Percentiles rank a stretch among this genome's conserved stretches.
These are phyloP conservation scores for Arthrobotrys pseudoclavata DNA, from an alignment of 2,329 filamentous ascomycete species.

Conservation along the genomic window DNA sequence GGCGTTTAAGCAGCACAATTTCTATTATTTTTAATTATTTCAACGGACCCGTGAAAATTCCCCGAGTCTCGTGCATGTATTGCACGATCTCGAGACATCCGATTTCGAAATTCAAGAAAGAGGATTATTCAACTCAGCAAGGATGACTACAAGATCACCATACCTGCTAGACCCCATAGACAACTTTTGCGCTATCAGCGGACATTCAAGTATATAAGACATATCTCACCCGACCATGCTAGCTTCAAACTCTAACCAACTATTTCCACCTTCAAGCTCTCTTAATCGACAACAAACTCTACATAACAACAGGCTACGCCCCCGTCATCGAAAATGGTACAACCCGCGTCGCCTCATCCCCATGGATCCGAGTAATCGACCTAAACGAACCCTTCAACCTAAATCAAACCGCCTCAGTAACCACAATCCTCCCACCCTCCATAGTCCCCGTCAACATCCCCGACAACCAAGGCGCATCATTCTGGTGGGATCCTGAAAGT, in stretches of 20 bases:
- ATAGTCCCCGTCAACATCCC: constrained; percentile 39
- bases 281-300: constrained; percentile 32
- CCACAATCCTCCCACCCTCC: constrained; percentile 34
- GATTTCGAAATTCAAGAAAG: background rate
- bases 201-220: constrained; percentile 29
- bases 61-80: background rate
- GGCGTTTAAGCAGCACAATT: background rate
- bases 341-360: constrained; percentile 25
- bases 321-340: constrained; percentile 38
- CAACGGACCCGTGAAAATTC: background rate
- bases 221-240: background rate
- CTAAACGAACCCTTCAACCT: constrained; percentile 34
- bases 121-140: background rate
- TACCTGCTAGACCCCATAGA: constrained; percentile 43
- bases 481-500: constrained; percentile 31
- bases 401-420: constrained; percentile 28
- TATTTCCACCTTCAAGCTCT: constrained; percentile 9
- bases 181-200: constrained; percentile 46
- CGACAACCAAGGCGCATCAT: constrained; percentile 38
- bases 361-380: constrained; percentile 44
- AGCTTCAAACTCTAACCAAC: background rate
- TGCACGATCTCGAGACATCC: background rate
- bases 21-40: background rate
- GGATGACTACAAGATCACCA: constrained; percentile 18
- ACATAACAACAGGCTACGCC: constrained; percentile 40